A percentile compares a stretch with the other conserved stretches of the same genome.
These are phyloP conservation scores for Pontederia paniculata DNA, from an alignment of 176 grass and related monocot species.

Conservation along the genomic window DNA sequence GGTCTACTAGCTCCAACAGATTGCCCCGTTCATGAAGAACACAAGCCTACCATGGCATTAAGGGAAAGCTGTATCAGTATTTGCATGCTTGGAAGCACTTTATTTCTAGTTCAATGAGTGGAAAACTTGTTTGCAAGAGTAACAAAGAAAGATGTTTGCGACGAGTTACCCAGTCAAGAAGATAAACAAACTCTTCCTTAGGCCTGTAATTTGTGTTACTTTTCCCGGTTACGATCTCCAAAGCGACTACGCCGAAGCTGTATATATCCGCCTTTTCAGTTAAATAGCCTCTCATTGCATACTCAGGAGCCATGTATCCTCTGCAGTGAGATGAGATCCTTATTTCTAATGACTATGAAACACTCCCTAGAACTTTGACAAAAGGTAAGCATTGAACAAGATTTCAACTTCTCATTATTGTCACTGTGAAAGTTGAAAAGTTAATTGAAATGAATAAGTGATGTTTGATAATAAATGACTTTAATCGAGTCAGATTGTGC, in stretches of 20 bases:
- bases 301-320: conserved; percentile 97
- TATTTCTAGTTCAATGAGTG: too few relatives aligned
- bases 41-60: conserved; percentile 44
- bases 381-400: too few relatives aligned
- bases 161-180: conserved; percentile 79
- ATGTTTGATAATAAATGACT: too few relatives aligned
- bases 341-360: too few relatives aligned
- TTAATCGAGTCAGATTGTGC: too few relatives aligned
- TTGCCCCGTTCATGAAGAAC: conserved; percentile 62
- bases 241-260: conserved; percentile 84
- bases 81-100: not conserved
- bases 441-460: too few relatives aligned
- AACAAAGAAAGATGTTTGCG: conserved; percentile 6
- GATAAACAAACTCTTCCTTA: conserved; percentile 84
- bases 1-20: conserved; percentile 78
- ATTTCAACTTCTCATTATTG: too few relatives aligned
- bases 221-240: conserved; percentile 89
- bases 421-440: too few relatives aligned
- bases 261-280: conserved; percentile 93
- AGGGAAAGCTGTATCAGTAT: not conserved
- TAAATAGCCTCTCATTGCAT: conserved; percentile 93
- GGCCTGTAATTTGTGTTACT: conserved; percentile 93
- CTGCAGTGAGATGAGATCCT: conserved; percentile 26
- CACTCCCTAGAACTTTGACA: too few relatives aligned
- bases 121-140: not conserved